Conservation (phyloP, 495 filamentous ascomycete species). For the Jackrogersella multiformis region DNA sequence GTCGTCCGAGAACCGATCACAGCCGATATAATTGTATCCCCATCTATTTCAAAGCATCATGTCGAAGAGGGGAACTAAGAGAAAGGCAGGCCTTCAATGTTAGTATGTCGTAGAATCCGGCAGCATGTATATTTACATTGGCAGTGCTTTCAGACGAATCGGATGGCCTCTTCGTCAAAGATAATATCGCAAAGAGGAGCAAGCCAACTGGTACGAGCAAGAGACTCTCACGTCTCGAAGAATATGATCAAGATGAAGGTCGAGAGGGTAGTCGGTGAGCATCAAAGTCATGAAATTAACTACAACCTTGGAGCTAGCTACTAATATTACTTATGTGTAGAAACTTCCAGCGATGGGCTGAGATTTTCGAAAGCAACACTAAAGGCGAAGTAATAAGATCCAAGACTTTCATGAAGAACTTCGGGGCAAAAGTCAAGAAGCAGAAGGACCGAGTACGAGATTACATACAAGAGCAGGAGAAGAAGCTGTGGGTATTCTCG, state of each 20-base stretch:
- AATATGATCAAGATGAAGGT: constrained; percentile 52
- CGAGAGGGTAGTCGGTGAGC: constrained; percentile 47
- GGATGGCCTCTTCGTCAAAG: constrained; percentile 17
- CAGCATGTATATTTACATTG: constrained; percentile 14
- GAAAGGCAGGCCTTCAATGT: constrained; percentile 23
- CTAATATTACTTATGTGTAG: constrained; percentile 17
- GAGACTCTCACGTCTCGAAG: constrained; percentile 43
- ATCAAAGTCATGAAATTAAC: not conserved
- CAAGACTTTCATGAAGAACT: constrained; percentile 46
- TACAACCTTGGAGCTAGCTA: not conserved
- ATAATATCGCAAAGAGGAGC: constrained; percentile 2
- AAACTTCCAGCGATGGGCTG: constrained; percentile 40
- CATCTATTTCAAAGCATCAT: not conserved
- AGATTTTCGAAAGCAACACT: constrained; percentile 35
- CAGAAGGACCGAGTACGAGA: constrained; percentile 18
- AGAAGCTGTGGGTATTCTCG: constrained; percentile 35
- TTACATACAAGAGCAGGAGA: constrained; percentile 30
- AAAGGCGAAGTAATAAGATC: constrained; percentile 41
- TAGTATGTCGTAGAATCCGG: not conserved
- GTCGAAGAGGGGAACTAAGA: constrained; percentile 21
- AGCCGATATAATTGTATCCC: not conserved
- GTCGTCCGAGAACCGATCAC: not conserved
- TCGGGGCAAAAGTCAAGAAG: constrained; percentile 25
- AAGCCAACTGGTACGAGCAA: constrained; percentile 25
- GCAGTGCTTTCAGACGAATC: constrained; percentile 20